Percentiles rank a stretch among this genome's conserved stretches.
These are phyloP conservation scores for Berkeleyomyces rouxiae DNA, from an alignment of 2,329 filamentous ascomycete species.

Conservation along the genomic window DNA sequence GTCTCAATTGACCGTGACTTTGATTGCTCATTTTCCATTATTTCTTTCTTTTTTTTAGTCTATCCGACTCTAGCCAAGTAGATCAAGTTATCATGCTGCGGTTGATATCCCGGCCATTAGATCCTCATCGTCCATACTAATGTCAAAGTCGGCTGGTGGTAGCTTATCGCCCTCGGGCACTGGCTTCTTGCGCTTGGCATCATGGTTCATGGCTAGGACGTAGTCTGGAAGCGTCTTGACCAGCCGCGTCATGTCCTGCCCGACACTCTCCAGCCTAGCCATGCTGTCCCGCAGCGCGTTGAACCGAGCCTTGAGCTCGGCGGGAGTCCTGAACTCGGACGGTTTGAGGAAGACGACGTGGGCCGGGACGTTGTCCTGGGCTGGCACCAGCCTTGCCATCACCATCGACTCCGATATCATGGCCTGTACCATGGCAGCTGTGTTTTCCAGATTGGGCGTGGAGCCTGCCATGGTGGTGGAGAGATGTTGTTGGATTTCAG, in stretches of 20 bases:
- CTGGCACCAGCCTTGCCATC: slow-evolving; percentile 32
- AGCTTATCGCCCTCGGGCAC: slow-evolving; percentile 25
- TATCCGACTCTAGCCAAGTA: neutral
- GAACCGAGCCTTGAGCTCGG: slow-evolving; percentile 27
- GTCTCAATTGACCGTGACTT: neutral
- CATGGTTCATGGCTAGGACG: slow-evolving; percentile 29
- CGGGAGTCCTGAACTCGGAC: slow-evolving; percentile 13
- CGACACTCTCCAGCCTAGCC: slow-evolving; percentile 28
- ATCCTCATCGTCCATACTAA: slow-evolving; percentile 41
- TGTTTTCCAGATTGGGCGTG: slow-evolving; percentile 27
- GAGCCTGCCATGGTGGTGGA: slow-evolving; percentile 33
- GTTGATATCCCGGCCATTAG: slow-evolving; percentile 32
- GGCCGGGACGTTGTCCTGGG: slow-evolving; percentile 23
- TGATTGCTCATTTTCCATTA: neutral
- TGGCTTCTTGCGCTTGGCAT: slow-evolving; percentile 25
- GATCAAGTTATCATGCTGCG: neutral
- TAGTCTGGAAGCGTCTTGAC: slow-evolving; percentile 41
- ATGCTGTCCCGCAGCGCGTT: slow-evolving; percentile 26
- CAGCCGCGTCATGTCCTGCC: slow-evolving; percentile 36
- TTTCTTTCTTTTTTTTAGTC: neutral
- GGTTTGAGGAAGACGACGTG: slow-evolving; percentile 36
- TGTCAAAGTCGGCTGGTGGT: slow-evolving; percentile 24
- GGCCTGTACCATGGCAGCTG: slow-evolving; percentile 30
- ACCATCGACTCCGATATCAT: slow-evolving; percentile 42
- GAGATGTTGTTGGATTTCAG: slow-evolving; percentile 34